These are phyloP conservation scores for Ceratocystis eucalypticola DNA, from an alignment of 2,329 filamentous ascomycete genomes.

Conservation along the genomic window DNA sequence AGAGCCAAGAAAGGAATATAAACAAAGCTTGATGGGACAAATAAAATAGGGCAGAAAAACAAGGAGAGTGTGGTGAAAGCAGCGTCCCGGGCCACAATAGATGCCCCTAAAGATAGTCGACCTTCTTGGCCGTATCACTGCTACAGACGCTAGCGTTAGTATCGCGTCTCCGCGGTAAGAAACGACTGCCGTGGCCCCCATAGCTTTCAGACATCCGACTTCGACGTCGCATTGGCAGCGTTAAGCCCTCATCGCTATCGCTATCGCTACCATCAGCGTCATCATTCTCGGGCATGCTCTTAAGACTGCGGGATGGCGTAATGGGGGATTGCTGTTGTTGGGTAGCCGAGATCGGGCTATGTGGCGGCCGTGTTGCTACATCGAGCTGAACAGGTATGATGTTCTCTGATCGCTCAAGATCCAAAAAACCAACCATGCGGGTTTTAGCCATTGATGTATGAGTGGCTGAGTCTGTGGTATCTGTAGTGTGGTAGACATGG, in stretches of 20 bases:
- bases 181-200: constrained; percentile 5
- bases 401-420: constrained; percentile 23
- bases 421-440: constrained; percentile 31
- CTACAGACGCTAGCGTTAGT: constrained; percentile 20
- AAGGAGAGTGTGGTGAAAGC: background rate
- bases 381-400: constrained; percentile 24
- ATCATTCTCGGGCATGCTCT: constrained; percentile 13
- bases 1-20: constrained; percentile 3
- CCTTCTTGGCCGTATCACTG: constrained; percentile 20
- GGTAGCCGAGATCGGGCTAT: constrained; percentile 6
- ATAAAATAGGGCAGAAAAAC: background rate
- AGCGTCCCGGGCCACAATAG: background rate
- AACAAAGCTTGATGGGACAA: background rate
- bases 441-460: constrained; percentile 40
- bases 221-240: constrained; percentile 18
- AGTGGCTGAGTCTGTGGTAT: constrained; percentile 42
- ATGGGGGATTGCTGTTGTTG: background rate
- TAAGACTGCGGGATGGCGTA: background rate
- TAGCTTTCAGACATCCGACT: constrained; percentile 13
- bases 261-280: constrained; percentile 19
- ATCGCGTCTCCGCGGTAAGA: constrained; percentile 17
- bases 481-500: constrained; percentile 37
- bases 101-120: constrained; percentile 8
- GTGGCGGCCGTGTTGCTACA: constrained; percentile 18
- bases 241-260: constrained; percentile 21